Conservation (phyloP, 2,329 filamentous ascomycete genomes). For the Pyricularia sp. region DNA sequence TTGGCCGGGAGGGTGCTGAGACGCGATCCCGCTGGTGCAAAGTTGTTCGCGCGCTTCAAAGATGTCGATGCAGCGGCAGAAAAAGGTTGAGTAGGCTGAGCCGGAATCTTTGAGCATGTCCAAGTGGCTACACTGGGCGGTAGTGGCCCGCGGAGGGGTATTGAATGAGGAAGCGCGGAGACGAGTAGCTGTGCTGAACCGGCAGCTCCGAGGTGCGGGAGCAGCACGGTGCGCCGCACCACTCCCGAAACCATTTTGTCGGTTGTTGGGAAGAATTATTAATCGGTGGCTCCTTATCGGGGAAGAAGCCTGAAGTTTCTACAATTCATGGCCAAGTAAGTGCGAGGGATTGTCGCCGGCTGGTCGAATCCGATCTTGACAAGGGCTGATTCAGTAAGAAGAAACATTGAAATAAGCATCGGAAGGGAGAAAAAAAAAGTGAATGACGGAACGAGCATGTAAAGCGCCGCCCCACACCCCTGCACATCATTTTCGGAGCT, state of each 20-base stretch:
- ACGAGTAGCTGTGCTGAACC: slow-evolving; percentile 8
- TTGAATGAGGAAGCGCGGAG: not conserved
- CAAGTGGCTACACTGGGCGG: not conserved
- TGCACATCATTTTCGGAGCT: not conserved
- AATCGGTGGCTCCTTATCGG: slow-evolving; percentile 1
- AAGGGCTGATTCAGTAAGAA: not conserved
- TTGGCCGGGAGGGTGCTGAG: not conserved
- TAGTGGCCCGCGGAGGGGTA: not conserved
- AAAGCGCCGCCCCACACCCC: not conserved
- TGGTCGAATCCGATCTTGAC: not conserved
- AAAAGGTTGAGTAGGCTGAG: not conserved
- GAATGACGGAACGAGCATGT: not conserved
- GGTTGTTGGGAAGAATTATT: not conserved
- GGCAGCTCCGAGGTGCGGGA: slow-evolving; percentile 32
- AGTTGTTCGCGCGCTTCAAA: not conserved
- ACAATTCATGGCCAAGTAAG: slow-evolving; percentile 2
- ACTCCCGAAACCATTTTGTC: slow-evolving; percentile 37
- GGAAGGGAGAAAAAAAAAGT: not conserved
- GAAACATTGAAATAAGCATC: not conserved
- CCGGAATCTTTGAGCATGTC: not conserved
- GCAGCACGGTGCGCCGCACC: slow-evolving; percentile 35
- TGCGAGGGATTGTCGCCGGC: not conserved
- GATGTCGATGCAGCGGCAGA: not conserved
- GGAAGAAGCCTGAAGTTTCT: slow-evolving; percentile 2
- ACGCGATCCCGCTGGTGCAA: not conserved